Base-by-base conservation (phyloP, 495 filamentous ascomycete species). In the Hypoxylon fragiforme region DNA sequence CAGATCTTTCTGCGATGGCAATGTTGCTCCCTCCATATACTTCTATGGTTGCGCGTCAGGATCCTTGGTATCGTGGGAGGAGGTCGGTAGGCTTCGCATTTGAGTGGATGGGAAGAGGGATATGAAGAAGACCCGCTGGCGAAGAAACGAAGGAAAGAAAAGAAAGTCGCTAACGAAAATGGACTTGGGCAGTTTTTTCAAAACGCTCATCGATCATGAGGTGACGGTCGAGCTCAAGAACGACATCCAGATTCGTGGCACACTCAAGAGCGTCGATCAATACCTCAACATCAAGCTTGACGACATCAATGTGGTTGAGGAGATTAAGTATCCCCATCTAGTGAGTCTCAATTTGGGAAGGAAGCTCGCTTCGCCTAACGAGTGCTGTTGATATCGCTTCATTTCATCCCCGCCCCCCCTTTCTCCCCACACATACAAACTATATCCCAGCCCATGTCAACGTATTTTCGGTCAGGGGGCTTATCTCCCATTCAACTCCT, bases 221-320 rank as follows among this genome's bases (percentile, higher is more conserved):
- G 82, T 85, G 45, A 97, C 91, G 31, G 90, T 98, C 71, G 94
- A 97, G 75, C 89, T 98, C 72, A 98, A 98, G 77, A 98, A 98
- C 72, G 94, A 98, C 73, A 92, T 98, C 57, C 88, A 89, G 63
- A 95, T 98, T 70, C 87, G 88, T 52, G 94, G 94, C 52, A 92
- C 85, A 15, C 82, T 98, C 55, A 97, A 97, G 77, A 92, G 87
- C 57, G 94, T 98, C 57, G 94, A 98, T 71, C 95, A 97, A 71
- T 98, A 91, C 73, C 85, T 98, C 57, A 98, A 98, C 76, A 97
- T 98, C 77, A 97, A 97, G 76, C 83, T 97, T 30, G 92, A 98
- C 67, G 88, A 97, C 67, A 91, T 97, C 57, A 80, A 84, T 57
- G 91, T 96, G 12, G 75, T 95, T 22, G 94, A 98, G 42, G 89